Percentiles rank a stretch among this genome's conserved stretches.
Conservation (phyloP, 345 rosid genomes). For the Pugionium dolabratum region DNA sequence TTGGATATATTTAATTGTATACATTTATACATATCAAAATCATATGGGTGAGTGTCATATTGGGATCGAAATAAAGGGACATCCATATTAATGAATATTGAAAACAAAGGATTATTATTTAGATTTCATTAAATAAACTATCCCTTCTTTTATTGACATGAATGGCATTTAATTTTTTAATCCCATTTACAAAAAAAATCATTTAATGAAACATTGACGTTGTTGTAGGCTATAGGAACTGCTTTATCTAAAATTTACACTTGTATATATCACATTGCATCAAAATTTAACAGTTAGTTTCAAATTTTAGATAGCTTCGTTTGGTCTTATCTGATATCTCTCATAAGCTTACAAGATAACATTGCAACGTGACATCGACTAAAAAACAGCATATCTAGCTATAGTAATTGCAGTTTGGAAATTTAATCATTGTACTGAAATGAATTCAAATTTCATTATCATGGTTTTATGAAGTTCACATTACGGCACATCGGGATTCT, state of each 20-base stretch:
- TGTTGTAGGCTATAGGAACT: too few species aligned
- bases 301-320: too few species aligned
- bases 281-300: neutral
- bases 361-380: too few species aligned
- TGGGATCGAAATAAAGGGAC: slow-evolving; percentile 4
- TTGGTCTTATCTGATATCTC: too few species aligned
- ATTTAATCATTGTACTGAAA: neutral
- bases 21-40: slow-evolving; percentile 5
- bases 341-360: too few species aligned
- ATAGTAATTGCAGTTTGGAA: neutral
- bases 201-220: too few species aligned
- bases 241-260: too few species aligned
- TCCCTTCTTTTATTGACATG: neutral
- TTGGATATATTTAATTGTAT: slow-evolving; percentile 4
- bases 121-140: neutral
- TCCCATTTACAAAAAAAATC: too few species aligned
- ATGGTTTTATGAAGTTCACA: neutral
- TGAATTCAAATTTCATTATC: neutral
- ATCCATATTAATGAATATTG: slow-evolving; percentile 8
- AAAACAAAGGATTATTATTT: neutral
- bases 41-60: slow-evolving; percentile 24
- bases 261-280: neutral
- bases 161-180: too few species aligned
- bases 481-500: neutral
- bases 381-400: too few species aligned